These are phyloP conservation scores for Yamadazyma kanchanaburiensis DNA, from an alignment of 1,139 yeast species.

Conservation along the genomic window DNA sequence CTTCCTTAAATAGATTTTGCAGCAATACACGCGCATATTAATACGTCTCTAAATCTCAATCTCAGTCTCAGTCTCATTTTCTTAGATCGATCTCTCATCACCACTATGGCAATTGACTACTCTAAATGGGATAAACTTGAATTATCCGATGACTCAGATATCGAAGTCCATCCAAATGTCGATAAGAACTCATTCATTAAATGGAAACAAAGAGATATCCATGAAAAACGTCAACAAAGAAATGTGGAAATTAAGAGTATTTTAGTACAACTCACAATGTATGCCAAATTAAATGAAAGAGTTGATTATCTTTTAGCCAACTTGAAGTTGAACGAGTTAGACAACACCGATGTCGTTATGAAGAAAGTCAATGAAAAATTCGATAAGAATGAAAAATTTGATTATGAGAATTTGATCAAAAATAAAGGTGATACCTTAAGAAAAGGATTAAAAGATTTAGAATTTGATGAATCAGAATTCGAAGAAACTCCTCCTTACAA, in stretches of 20 bases:
- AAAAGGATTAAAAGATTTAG: constrained; percentile 42
- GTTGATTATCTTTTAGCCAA: constrained; percentile 58
- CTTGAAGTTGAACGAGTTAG: constrained; percentile 37
- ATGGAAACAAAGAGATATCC: constrained; percentile 98
- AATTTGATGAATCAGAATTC: constrained; percentile 46
- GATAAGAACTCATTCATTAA: constrained; percentile 88
- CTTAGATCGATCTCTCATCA: too few species aligned
- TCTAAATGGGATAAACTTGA: constrained; percentile 98
- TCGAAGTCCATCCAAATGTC: constrained; percentile 97
- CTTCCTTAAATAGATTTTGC: too few species aligned
- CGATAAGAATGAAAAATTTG: constrained; percentile 55
- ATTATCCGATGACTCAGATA: constrained; percentile 91
- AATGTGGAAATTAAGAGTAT: constrained; percentile 72
- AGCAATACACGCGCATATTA: too few species aligned
- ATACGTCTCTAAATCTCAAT: too few species aligned
- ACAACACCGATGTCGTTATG: constrained; percentile 35
- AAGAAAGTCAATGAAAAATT: constrained; percentile 45
- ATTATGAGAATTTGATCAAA: constrained; percentile 33
- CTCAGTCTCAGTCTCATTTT: too few species aligned
- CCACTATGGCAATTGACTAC: constrained; percentile 74
- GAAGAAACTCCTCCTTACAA: constrained; percentile 77
- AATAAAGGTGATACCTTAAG: constrained; percentile 36
- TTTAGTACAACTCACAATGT: constrained; percentile 73
- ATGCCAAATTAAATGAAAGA: constrained; percentile 66
- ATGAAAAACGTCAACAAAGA: constrained; percentile 83